Evolutionary conservation across 768 basidiomycete genomes (phyloP), one percentile per base, ranked within the genome.

Genomic region (Peribolospora baueri): DNA sequence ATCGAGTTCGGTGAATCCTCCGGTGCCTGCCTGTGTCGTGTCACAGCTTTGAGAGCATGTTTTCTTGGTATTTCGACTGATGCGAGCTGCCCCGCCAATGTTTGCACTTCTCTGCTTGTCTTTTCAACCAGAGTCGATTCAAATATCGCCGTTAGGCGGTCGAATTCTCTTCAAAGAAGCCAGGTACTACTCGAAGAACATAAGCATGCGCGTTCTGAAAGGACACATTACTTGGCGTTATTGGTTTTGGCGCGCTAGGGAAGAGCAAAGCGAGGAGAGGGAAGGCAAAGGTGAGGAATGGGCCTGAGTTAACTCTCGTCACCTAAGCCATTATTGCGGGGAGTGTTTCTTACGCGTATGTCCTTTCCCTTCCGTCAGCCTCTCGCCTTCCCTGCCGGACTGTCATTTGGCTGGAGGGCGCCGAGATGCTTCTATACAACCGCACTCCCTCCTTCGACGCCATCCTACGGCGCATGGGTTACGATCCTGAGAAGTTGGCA

Each of bases 371-470:
- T 51, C 11, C 56, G 73, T 71, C 66, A 46, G 69, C 72, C 60
- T 64, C 64, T 48, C 61, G 65, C 1, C 71, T 75, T 56, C 76
- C 81, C 10, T 91, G 86, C 62, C 80, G 91, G 45, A 76, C 95
- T 40, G 79, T 83, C 54, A 64, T 88, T 39, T 78, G 78, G 5
- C 61, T 84, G 3, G 77, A 90, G 61, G 91, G 91, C 13, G 72
- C 88, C 48, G 88, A 97, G 66, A 88, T 84, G 80, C 85, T 85
- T 65, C 62, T 97, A 46, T 93, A 84, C 68, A 97, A 95, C 68
- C 73, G 79, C 50, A 90, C 85, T 3, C 76, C 84, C 3, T 79
- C 86, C 3, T 95, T 81, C 67, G 87, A 97, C 63, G 74, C 77
- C 53, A 87, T 97, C 53, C 69, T 91, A 14, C 74, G 81, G 8